Base-by-base conservation (phyloP, 2,329 filamentous ascomycete genomes). In the Aspergillus pseudonomiae region DNA sequence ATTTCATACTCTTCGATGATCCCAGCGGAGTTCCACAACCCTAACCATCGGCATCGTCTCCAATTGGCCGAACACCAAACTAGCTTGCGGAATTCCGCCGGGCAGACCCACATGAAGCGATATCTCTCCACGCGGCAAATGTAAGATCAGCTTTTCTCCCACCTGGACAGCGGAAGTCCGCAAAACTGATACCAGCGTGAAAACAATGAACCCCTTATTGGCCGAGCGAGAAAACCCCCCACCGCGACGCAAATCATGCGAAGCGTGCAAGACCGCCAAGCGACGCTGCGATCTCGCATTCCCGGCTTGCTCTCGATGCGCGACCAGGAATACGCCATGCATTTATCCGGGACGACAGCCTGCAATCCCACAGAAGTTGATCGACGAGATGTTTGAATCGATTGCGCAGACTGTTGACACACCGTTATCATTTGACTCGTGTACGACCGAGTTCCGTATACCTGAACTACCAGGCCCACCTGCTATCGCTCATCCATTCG, bases 211-310 rank as follows among this genome's bases (percentile, higher is more conserved):
- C 43, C 61, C 65, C 60, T 63, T 60, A 24, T 50, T 61, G 82
- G 71, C 78, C 77, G 59, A 74, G 66, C 30, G 83, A 52, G 48
- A 19, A 83, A 73, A 82, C 81, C 39, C 83, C 79, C 52, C 80
- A 30, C 67, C 72, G 14, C 71, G 73, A 30, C 83, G 85, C 54
- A 88, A 86, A 74, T 85, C 86, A 4, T 89, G 86, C 68, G 76
- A 80, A 4, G 81, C 82, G 30, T 88, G 86, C 75, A 85, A 82
- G 55, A 83, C 81, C 68, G 81, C 85, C 28, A 88, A 88, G 72
- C 81, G 86, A 16, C 83, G 83, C 55, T 88, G 86, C 71, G 83
- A 86, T 66, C 80, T 84, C 43, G 79, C 78, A 21, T 70, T 80
- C 16, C 86, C 86, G 2, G 70, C 79, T 14, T 89, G 86, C 67